A percentile compares a stretch with the other conserved stretches of the same genome.
Evolutionary conservation across 192 early-diverging fungal species (phyloP).

Genomic region (Chytriomyces hyalinus): DNA sequence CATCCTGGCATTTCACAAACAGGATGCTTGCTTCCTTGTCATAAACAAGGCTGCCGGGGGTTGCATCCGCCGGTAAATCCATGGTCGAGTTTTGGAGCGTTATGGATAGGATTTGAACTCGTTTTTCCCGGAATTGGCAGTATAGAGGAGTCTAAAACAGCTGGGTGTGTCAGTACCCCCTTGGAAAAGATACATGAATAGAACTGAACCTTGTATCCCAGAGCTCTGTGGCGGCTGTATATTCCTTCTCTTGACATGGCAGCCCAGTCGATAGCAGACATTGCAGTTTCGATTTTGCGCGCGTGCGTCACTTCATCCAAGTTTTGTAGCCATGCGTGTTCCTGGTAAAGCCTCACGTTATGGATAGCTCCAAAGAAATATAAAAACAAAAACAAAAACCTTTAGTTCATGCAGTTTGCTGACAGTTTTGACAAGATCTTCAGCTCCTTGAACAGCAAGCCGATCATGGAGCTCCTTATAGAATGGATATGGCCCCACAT

Average conservation of each 20-base stretch:
- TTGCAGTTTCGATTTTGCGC: slow-evolving; percentile 66
- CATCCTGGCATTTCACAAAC: slow-evolving; percentile 60
- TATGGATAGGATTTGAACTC: slow-evolving; percentile 9
- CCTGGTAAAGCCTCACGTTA: slow-evolving; percentile 34
- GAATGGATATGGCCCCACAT: slow-evolving; percentile 25
- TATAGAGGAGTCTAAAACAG: slow-evolving; percentile 13
- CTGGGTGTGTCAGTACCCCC: neutral
- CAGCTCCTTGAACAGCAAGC: slow-evolving; percentile 64
- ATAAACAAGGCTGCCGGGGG: slow-evolving; percentile 53
- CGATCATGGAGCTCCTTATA: slow-evolving; percentile 40
- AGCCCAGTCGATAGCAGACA: slow-evolving; percentile 65
- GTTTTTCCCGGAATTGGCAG: slow-evolving; percentile 39
- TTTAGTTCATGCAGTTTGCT: slow-evolving; percentile 62
- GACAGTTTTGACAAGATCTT: slow-evolving; percentile 66
- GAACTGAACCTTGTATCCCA: slow-evolving; percentile 68
- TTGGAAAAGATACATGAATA: neutral
- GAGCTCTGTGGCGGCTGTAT: slow-evolving; percentile 71
- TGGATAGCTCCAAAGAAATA: neutral
- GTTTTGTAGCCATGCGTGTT: slow-evolving; percentile 68
- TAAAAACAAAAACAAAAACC: slow-evolving; percentile 41
- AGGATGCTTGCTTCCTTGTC: slow-evolving; percentile 40
- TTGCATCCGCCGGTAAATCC: slow-evolving; percentile 32
- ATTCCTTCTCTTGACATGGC: slow-evolving; percentile 65
- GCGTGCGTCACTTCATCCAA: slow-evolving; percentile 67
- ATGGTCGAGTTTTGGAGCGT: neutral